Evolutionary conservation across 768 basidiomycete genomes (phyloP), one percentile per base, ranked within the genome.

Genomic region (Rhizopogon rudus): DNA sequence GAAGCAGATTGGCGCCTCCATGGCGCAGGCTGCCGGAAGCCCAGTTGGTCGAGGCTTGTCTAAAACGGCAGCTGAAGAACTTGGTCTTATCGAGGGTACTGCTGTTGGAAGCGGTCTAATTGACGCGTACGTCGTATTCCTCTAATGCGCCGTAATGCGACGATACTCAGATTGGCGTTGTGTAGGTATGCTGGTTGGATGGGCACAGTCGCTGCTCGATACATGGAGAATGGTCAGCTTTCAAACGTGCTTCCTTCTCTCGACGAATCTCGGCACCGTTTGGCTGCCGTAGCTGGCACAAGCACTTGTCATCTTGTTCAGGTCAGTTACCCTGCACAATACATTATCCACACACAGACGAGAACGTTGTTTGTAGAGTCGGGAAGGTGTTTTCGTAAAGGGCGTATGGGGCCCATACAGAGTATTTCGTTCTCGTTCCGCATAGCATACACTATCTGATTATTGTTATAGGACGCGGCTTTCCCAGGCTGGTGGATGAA

Each of bases 401-500:
- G 93, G 97, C 1, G 88, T 97, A 20, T 97, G 93, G 93, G 92
- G 92, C 0, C 91, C 91, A 1, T 93, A 93, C 68, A 88, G 81
- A 72, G 87, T 84, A 55, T 61, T 66, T 22, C 9, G 13, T 35
- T 48, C 41, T 55, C 57, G 12, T 52, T 44, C 14, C 8, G 33
- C 20, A 35, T 22, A 22, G n/a, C 39, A 25, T n/a, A 35, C 37
- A 52, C 4, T 44, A 6, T 70, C 63, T 58, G 59, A 49, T 49
- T 4, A 14, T 20, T 1, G 2, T 14, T 14, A 22, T 60, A 91
- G 83, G 87, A 98, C 65, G 86, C 93, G 6, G 80, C 95, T 33
- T 94, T 98, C 73, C 86, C 86, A 42, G 93, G 87, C 16, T 95
- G 92, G 88, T 99, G 96, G 97, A 97, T 98, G 93, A 99, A 95